A percentile compares a stretch with the other conserved stretches of the same genome.
phyloP scores from a whole-genome alignment of 1,139 yeast genomes.

The Scheffersomyces insectosa region DNA sequence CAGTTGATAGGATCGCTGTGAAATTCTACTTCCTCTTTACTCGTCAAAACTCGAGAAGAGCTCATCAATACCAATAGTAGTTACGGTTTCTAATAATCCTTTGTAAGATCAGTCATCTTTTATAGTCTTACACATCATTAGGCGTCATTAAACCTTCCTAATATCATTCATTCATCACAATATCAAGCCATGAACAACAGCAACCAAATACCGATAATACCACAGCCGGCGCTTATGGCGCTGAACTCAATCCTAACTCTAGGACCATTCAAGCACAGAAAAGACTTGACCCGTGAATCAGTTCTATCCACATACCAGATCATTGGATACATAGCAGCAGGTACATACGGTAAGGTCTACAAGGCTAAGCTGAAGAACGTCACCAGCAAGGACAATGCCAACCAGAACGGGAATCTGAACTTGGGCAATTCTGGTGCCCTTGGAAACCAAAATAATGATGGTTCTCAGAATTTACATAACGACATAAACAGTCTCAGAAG shows the following conservation, averaged over 20 bases:
- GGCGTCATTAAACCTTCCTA: too few species aligned
- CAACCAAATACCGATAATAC: conserved; percentile 20
- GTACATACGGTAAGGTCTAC: conserved; percentile 96
- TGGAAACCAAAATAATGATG: background rate
- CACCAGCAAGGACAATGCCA: conserved; percentile 12
- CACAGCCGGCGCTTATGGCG: conserved; percentile 59
- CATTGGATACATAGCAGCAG: conserved; percentile 96
- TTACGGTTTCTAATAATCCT: too few species aligned
- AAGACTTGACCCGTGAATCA: conserved; percentile 66
- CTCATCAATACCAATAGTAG: too few species aligned
- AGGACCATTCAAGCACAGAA: conserved; percentile 72
- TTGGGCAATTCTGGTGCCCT: background rate
- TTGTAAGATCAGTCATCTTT: too few species aligned
- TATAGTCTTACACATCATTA: too few species aligned
- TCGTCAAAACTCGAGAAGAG: too few species aligned
- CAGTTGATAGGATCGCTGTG: too few species aligned
- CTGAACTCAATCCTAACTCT: conserved; percentile 67
- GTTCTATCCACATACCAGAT: conserved; percentile 84
- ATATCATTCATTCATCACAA: too few species aligned
- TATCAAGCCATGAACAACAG: conserved; percentile 1
- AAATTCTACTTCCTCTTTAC: too few species aligned
- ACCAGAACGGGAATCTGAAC: conserved; percentile 1
- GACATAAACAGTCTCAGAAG: background rate
- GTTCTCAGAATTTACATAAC: background rate
- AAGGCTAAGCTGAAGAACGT: conserved; percentile 63